phyloP scores from a whole-genome alignment of 2,329 filamentous ascomycete genomes.

The Diaporthe helianthi region DNA sequence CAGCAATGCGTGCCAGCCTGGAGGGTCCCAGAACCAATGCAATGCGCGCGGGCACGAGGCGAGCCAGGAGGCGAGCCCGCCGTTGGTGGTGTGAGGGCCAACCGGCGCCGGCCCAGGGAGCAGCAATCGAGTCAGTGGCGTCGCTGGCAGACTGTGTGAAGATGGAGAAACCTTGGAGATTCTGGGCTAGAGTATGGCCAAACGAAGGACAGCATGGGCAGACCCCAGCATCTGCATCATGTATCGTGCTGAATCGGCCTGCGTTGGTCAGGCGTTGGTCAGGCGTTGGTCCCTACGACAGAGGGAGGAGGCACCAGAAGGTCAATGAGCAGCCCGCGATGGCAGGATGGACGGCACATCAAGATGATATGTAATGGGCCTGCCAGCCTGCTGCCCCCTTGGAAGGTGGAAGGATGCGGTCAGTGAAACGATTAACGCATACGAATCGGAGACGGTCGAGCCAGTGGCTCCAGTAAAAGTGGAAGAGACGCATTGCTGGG shows the following conservation, averaged over 20 bases:
- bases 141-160: slow-evolving; percentile 17
- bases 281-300: slow-evolving; percentile 18
- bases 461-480: slow-evolving; percentile 27
- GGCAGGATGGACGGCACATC: slow-evolving; percentile 20
- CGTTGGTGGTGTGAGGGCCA: slow-evolving; percentile 29
- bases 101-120: slow-evolving; percentile 36
- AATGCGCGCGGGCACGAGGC: slow-evolving; percentile 28
- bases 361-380: slow-evolving; percentile 30
- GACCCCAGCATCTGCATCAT: slow-evolving; percentile 31
- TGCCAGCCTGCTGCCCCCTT: too few relatives aligned
- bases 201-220: slow-evolving; percentile 29
- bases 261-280: slow-evolving; percentile 29
- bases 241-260: slow-evolving; percentile 31
- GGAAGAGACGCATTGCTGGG: slow-evolving; percentile 29
- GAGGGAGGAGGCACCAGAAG: slow-evolving; percentile 11
- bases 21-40: slow-evolving; percentile 22
- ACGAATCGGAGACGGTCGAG: slow-evolving; percentile 23
- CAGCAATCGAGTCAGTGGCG: slow-evolving; percentile 35
- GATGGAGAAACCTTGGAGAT: slow-evolving; percentile 29
- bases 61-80: slow-evolving; percentile 23
- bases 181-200: slow-evolving; percentile 27
- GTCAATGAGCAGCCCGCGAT: background rate
- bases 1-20: slow-evolving; percentile 40
- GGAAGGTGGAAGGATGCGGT: slow-evolving; percentile 32
- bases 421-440: slow-evolving; percentile 28